Evolutionary conservation across 441 rosid species (phyloP).

Genomic region (Pelargonium citronellum): DNA sequence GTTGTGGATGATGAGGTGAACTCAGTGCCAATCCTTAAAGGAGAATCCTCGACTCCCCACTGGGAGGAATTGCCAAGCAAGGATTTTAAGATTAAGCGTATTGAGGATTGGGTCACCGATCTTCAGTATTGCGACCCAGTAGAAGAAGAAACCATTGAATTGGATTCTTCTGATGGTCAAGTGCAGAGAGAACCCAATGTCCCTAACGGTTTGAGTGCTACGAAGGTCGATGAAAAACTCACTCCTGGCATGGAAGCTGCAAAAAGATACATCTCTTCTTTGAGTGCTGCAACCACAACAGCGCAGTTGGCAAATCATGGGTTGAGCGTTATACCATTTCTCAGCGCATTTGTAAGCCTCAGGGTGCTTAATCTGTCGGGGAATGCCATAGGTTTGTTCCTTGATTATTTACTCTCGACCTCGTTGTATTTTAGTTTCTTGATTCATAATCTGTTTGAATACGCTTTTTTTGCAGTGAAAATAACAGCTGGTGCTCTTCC

Average conservation of each 20-base stretch:
- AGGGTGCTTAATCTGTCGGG: conserved; percentile 86
- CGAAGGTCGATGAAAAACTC: conserved; percentile 43
- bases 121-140: conserved; percentile 53
- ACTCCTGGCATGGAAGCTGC: conserved; percentile 71
- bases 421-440: background rate
- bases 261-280: conserved; percentile 59
- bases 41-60: conserved; percentile 37
- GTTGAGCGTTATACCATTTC: conserved; percentile 63
- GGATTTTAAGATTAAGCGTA: conserved; percentile 66
- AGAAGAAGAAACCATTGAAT: conserved; percentile 32
- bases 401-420: conserved; percentile 10
- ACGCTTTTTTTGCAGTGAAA: conserved; percentile 40
- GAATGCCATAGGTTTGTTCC: conserved; percentile 61
- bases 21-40: conserved; percentile 30
- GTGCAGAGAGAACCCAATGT: conserved; percentile 28
- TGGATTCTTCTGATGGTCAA: conserved; percentile 27
- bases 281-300: conserved; percentile 55
- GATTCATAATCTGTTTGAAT: conserved; percentile 4
- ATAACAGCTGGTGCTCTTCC: conserved; percentile 86
- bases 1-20: conserved; percentile 39
- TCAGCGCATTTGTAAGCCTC: conserved; percentile 66
- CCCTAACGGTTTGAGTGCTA: conserved; percentile 29
- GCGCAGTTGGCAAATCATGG: conserved; percentile 76
- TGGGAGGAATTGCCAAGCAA: conserved; percentile 42
- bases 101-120: conserved; percentile 76